A percentile compares a stretch with the other conserved stretches of the same genome.
Evolutionary conservation across 176 grass and related monocot species (phyloP).

Genomic region (Cenchrus americanus): DNA sequence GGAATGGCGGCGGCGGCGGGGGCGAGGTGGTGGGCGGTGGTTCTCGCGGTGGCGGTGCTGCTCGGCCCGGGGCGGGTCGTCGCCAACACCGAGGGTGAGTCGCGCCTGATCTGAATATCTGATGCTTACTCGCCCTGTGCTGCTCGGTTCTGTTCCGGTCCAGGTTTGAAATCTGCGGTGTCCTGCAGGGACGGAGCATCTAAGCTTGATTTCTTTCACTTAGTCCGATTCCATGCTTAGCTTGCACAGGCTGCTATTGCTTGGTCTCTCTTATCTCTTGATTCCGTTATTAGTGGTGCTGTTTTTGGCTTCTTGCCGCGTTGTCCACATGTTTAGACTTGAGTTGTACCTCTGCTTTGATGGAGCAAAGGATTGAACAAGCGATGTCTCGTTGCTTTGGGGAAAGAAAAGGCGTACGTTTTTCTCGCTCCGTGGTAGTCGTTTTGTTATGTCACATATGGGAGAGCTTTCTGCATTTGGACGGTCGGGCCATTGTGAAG

Average conservation of each 20-base stretch:
- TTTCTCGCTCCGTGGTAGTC: neutral
- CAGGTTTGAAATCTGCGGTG: neutral
- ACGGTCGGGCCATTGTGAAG: neutral
- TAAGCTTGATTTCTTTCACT: neutral
- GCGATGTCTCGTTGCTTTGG: neutral
- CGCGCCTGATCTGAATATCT: slow-evolving; percentile 24
- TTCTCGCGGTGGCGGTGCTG: slow-evolving; percentile 29
- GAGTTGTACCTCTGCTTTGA: neutral
- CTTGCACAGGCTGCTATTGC: neutral
- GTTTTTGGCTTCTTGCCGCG: neutral
- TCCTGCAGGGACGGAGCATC: neutral
- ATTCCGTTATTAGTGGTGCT: neutral
- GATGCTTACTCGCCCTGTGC: neutral
- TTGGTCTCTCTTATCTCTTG: neutral
- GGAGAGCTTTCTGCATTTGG: neutral
- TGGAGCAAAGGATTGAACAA: slow-evolving; percentile 4
- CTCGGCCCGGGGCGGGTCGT: slow-evolving; percentile 38
- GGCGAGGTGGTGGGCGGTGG: slow-evolving; percentile 31
- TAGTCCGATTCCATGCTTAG: neutral
- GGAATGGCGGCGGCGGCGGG: slow-evolving; percentile 44
- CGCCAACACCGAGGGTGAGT: slow-evolving; percentile 60
- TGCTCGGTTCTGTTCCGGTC: neutral
- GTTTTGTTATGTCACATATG: neutral
- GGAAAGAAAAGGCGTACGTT: neutral
- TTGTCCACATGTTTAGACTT: neutral